Evolutionary conservation across 768 basidiomycete species (phyloP), one percentile per base, ranked within the genome.

Genomic region (Leucosporidium yakuticum): DNA sequence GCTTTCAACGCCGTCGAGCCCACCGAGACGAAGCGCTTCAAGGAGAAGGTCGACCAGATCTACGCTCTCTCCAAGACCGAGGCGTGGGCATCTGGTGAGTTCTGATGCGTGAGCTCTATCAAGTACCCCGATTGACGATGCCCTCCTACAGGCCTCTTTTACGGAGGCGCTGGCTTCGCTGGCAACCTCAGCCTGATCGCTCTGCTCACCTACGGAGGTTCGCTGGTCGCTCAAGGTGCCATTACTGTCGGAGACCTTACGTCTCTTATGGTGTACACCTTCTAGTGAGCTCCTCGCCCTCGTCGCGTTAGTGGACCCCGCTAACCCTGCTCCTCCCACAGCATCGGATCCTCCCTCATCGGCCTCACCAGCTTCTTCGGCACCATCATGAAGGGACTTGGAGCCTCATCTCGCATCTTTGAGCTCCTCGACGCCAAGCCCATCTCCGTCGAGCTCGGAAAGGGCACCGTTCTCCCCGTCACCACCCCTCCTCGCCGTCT

Each of bases 361-460:
- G 77, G 78, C 32, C 65, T 79, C 25, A 79, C 79, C 4, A 77
- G 76, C 8, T 80, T 80, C 76, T 81, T 79, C 74, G 85, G 90
- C 15, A 93, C 91, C 50, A 87, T 98, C 64, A 98, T 98, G 95
- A 91, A 91, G 62, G 95, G 91, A 63, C 86, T 97, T 60, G 95
- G 95, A 65, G 94, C 95, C 2, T 91, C 91, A 23, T 84, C 85
- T 0, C 88, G 95, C 27, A 88, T 97, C n/a, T 98, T 98, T 78
- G 91, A 94, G 70, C 85, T 98, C 21, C 81, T 97, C 15, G 91
- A 91, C 64, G 73, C 74, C 6, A 64, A 69, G 21, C 74, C 76
- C 36, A 65, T 68, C 27, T 62, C 69, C 39, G 89, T 96, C 71
- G 84, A 84, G 4, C 84, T 87, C 7, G 81, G 82, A 44, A 79